Evolutionary conservation across 2,329 filamentous ascomycete genomes (phyloP).

Genomic region (Diaporthe sp.): DNA sequence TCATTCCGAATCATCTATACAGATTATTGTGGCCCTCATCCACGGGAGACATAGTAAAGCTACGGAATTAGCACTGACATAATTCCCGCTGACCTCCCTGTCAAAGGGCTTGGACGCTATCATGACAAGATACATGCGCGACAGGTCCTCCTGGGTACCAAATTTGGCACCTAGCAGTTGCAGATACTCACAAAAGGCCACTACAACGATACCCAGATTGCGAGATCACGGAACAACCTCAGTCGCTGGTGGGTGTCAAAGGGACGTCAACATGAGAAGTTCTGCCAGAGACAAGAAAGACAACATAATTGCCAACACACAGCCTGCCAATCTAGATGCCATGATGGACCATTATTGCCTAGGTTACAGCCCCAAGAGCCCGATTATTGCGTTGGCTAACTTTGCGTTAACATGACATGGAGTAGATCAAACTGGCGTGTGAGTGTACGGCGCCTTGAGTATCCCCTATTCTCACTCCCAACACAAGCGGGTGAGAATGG

Average conservation of each 20-base stretch:
- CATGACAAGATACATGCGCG: not conserved
- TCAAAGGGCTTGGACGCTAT: too few species aligned
- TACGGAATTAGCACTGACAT: not conserved
- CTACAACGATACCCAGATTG: too few species aligned
- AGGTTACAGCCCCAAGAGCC: not conserved
- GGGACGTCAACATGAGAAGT: not conserved
- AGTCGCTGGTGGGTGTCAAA: not conserved
- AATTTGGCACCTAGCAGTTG: not conserved
- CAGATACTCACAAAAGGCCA: too few species aligned
- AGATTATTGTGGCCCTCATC: not conserved
- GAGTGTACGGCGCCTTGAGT: not conserved
- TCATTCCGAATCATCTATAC: conserved; percentile 1
- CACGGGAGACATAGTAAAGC: not conserved
- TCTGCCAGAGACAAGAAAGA: not conserved
- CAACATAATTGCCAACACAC: not conserved
- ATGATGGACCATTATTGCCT: not conserved
- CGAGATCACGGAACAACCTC: not conserved
- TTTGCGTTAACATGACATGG: not conserved
- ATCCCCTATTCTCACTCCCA: not conserved
- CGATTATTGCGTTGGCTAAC: not conserved
- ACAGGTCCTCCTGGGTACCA: not conserved
- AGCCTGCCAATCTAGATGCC: not conserved
- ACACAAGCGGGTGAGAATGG: not conserved
- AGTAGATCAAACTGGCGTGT: too few species aligned
- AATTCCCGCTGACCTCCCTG: not conserved